Percentiles rank a stretch among this genome's conserved stretches.
These are phyloP conservation scores for Septoria petroselini DNA, from an alignment of 2,329 filamentous ascomycete genomes.

Conservation along the genomic window DNA sequence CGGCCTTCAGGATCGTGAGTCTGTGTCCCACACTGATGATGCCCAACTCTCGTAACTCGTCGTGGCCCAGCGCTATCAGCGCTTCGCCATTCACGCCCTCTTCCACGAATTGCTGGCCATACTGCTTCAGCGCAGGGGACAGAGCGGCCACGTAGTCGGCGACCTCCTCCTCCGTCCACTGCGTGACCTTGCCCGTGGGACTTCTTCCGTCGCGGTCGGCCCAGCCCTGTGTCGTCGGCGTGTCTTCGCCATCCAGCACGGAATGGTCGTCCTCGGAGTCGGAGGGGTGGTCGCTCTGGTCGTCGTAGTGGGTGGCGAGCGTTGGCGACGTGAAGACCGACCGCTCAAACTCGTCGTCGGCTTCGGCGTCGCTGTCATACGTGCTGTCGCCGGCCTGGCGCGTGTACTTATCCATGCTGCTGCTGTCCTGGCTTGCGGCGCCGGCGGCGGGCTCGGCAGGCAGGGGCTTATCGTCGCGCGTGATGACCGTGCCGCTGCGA, in stretches of 20 bases:
- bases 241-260: constrained; percentile 58
- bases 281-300: constrained; percentile 62
- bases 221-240: constrained; percentile 62
- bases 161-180: constrained; percentile 83
- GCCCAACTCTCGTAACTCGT: constrained; percentile 93
- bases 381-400: constrained; percentile 39
- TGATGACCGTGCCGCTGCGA: constrained; percentile 22
- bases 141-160: constrained; percentile 72
- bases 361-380: constrained; percentile 74
- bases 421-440: constrained; percentile 3
- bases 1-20: constrained; percentile 88
- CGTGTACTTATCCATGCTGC: constrained; percentile 36
- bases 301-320: constrained; percentile 62
- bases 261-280: constrained; percentile 40
- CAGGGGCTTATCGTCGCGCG: constrained; percentile 17
- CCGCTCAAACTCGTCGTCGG: constrained; percentile 79
- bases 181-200: constrained; percentile 71
- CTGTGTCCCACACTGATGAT: constrained; percentile 90
- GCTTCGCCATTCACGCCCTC: constrained; percentile 94
- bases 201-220: constrained; percentile 44
- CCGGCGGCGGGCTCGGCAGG: constrained; percentile 8
- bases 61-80: constrained; percentile 80
- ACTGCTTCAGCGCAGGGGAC: constrained; percentile 35
- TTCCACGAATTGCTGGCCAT: constrained; percentile 55
- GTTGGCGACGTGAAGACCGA: constrained; percentile 65